Base-by-base conservation (phyloP, 495 filamentous ascomycete genomes). In the Usnea hakonensis region DNA sequence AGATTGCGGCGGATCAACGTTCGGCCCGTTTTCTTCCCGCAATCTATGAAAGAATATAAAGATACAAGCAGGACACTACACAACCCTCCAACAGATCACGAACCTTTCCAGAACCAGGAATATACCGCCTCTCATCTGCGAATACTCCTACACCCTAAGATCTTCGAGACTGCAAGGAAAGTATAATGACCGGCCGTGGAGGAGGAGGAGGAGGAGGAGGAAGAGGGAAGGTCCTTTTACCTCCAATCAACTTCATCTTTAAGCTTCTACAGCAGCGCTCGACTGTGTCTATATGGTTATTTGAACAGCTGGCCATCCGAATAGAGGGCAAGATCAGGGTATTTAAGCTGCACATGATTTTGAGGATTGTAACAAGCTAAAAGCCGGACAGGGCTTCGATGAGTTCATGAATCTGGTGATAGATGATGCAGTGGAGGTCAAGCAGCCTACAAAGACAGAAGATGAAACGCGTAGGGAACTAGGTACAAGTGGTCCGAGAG, bases 331-430 rank as follows among this genome's bases (percentile, higher is more conserved):
- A 91, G 75, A 95, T 98, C 67, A 82, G 91, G 69, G 93, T 96
- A 72, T 28, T 84, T 71, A 57, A n/a, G 36, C 19, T 37, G 21
- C 10, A 33, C n/a, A 54, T 5, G 0, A 28, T 38, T 7, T 61
- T 17, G n/a, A 17, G 33, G 53, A 43, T 26, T 50, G 19, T 30
- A 38, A 55, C 54, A 28, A 28, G 37, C 60, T 66, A 40, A 58
- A 40, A 46, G 11, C 33, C 11, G 61, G 21, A 23, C 70, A 95
- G 88, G 91, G 91, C 37, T 98, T 96, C 66, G 94, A 98, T 74
- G 94, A 98, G 73, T 98, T 97, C 76, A 97, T 98, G 95, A 98
- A 98, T 75, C 81, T 98, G 46, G 94, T 97, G 37, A 83, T 97
- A 57, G 93, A 96, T 70, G 90, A 98, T 69, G 94, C 94, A 40